Conservation (phyloP, 495 filamentous ascomycete genomes). For the Penicillium maclennaniae region DNA sequence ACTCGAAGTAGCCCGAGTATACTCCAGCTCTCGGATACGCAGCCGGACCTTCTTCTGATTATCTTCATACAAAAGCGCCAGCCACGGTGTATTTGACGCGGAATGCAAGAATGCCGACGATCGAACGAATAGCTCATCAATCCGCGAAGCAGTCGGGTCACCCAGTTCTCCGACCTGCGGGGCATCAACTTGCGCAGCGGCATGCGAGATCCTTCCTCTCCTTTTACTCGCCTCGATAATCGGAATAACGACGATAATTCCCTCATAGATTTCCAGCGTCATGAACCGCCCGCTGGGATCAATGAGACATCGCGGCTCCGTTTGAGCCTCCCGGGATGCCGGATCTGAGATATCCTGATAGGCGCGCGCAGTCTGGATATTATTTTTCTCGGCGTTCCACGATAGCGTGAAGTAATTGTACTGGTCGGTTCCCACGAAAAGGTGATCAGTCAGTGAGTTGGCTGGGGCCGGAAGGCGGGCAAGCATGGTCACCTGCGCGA, state of each 20-base stretch:
- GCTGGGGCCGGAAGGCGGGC: slow-evolving; percentile 70
- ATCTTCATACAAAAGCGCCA: slow-evolving; percentile 83
- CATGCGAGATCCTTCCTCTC: slow-evolving; percentile 22
- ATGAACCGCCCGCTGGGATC: slow-evolving; percentile 81
- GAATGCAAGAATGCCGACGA: slow-evolving; percentile 78
- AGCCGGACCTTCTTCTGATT: slow-evolving; percentile 59
- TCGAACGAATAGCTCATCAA: slow-evolving; percentile 83
- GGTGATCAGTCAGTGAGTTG: slow-evolving; percentile 70
- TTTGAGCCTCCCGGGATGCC: slow-evolving; percentile 72
- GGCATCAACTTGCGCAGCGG: slow-evolving; percentile 25
- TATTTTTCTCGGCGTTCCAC: slow-evolving; percentile 65
- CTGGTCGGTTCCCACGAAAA: slow-evolving; percentile 89
- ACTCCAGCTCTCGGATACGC: slow-evolving; percentile 55
- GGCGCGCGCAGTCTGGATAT: slow-evolving; percentile 63
- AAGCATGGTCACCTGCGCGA: slow-evolving; percentile 82
- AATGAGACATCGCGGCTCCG: slow-evolving; percentile 69
- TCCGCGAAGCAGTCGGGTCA: slow-evolving; percentile 65
- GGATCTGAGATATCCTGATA: slow-evolving; percentile 74
- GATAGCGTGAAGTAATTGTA: slow-evolving; percentile 83
- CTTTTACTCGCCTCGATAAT: slow-evolving; percentile 63
- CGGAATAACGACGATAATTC: slow-evolving; percentile 72
- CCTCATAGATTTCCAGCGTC: slow-evolving; percentile 85
- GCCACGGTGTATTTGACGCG: slow-evolving; percentile 62
- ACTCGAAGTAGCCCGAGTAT: slow-evolving; percentile 41
- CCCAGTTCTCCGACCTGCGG: slow-evolving; percentile 57